phyloP scores from a whole-genome alignment of 345 rosid genomes.

The Pugionium cornutum region DNA sequence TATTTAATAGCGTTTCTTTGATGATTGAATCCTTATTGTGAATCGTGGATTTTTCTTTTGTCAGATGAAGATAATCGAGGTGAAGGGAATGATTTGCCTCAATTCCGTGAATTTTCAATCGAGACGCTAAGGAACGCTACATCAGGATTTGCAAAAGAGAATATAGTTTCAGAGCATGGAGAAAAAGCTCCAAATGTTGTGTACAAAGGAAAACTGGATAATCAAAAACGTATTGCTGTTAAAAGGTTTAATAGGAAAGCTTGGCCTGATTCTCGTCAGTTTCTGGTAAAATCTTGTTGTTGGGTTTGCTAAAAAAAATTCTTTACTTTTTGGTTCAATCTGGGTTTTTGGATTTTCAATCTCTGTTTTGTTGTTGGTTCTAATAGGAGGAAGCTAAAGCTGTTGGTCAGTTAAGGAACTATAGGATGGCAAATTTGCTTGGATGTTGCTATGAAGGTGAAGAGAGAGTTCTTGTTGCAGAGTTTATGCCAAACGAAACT shows the following conservation, averaged over 20 bases:
- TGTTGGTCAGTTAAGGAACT: too few species aligned
- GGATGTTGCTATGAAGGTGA: too few species aligned
- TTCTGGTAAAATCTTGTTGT: constrained; percentile 51
- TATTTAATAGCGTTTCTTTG: neutral
- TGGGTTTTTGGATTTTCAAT: too few species aligned
- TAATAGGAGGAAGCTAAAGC: too few species aligned
- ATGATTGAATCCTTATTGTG: too few species aligned
- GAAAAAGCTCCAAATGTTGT: constrained; percentile 97
- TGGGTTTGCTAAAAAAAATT: neutral
- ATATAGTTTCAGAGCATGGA: constrained; percentile 93
- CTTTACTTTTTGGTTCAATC: too few species aligned
- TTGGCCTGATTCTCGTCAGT: constrained; percentile 91
- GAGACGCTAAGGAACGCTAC: constrained; percentile 82
- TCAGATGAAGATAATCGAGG: constrained; percentile 57
- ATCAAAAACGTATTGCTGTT: constrained; percentile 78
- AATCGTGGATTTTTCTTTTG: neutral
- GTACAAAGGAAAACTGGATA: constrained; percentile 85
- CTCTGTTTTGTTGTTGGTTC: too few species aligned
- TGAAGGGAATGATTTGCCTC: constrained; percentile 52
- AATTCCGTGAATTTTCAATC: constrained; percentile 71
- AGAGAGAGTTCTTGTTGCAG: too few species aligned
- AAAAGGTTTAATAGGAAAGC: constrained; percentile 83
- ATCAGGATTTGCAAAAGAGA: constrained; percentile 82
- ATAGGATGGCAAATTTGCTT: too few species aligned
- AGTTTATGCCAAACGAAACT: too few species aligned